Conservation (phyloP, 1,284 basidiomycete species). For the Heterobasidion irregulare region DNA sequence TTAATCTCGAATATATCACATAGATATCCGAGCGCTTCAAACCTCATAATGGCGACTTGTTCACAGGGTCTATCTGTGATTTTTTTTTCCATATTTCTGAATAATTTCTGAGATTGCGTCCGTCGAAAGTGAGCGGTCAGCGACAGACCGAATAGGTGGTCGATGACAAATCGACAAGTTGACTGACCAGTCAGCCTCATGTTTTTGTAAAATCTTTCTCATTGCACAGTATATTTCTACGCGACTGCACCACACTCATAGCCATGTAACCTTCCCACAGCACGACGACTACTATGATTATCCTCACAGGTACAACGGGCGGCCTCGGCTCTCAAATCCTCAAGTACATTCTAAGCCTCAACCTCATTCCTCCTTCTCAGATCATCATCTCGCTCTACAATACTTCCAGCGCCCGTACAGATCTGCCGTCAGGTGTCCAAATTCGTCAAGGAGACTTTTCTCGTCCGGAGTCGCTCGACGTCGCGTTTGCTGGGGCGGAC, state of each 20-base stretch:
- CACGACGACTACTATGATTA: slow-evolving; percentile 5
- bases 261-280: neutral
- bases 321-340: slow-evolving; percentile 27
- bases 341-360: slow-evolving; percentile 21
- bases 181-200: too few relatives aligned
- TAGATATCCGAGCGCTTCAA: too few relatives aligned
- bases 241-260: too few relatives aligned
- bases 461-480: slow-evolving; percentile 21
- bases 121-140: too few relatives aligned
- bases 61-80: too few relatives aligned
- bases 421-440: slow-evolving; percentile 17
- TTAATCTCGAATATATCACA: too few relatives aligned
- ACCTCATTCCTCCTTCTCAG: slow-evolving; percentile 19
- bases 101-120: too few relatives aligned
- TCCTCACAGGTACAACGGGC: slow-evolving; percentile 28
- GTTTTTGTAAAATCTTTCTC: neutral
- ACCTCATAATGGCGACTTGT: too few relatives aligned
- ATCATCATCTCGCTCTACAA: slow-evolving; percentile 26
- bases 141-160: too few relatives aligned
- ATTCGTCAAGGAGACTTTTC: slow-evolving; percentile 24
- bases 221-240: too few relatives aligned
- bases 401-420: slow-evolving; percentile 19
- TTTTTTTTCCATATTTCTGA: too few relatives aligned
- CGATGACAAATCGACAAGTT: too few relatives aligned
- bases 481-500: slow-evolving; percentile 24